phyloP scores from a whole-genome alignment of 495 filamentous ascomycete species.

The Aspergillus avenaceus region DNA sequence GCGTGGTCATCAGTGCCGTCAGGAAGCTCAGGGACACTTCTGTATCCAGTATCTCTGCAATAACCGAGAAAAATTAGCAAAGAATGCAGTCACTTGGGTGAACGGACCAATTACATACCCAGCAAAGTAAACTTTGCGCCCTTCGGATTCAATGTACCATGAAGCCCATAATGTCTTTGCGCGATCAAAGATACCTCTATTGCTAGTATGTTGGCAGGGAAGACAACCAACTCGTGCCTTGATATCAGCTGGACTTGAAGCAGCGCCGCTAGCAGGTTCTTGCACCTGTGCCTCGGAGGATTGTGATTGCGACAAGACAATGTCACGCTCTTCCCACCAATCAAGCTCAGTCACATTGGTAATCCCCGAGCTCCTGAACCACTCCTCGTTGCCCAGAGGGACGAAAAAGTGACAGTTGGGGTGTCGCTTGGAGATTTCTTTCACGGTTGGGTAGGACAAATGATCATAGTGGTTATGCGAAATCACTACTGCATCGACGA shows the following conservation, averaged over 20 bases:
- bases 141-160: slow-evolving; percentile 75
- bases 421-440: slow-evolving; percentile 63
- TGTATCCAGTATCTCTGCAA: slow-evolving; percentile 70
- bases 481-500: slow-evolving; percentile 85
- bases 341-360: slow-evolving; percentile 81
- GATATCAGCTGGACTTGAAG: slow-evolving; percentile 44
- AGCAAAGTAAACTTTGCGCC: slow-evolving; percentile 42
- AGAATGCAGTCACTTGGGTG: neutral
- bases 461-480: slow-evolving; percentile 96
- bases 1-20: slow-evolving; percentile 69
- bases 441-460: slow-evolving; percentile 69
- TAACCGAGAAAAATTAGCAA: slow-evolving; percentile 5
- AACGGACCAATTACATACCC: slow-evolving; percentile 38
- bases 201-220: slow-evolving; percentile 81
- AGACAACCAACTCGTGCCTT: slow-evolving; percentile 74
- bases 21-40: slow-evolving; percentile 67
- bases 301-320: slow-evolving; percentile 52
- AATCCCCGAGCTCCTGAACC: slow-evolving; percentile 71
- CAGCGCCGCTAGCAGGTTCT: slow-evolving; percentile 22
- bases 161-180: slow-evolving; percentile 79
- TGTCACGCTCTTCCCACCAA: slow-evolving; percentile 87
- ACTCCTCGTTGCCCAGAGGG: slow-evolving; percentile 79
- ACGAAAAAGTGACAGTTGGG: slow-evolving; percentile 87
- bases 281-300: slow-evolving; percentile 18
- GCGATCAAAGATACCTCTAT: slow-evolving; percentile 63